phyloP scores from a whole-genome alignment of 345 rosid genomes.

The Populus davidiana region DNA sequence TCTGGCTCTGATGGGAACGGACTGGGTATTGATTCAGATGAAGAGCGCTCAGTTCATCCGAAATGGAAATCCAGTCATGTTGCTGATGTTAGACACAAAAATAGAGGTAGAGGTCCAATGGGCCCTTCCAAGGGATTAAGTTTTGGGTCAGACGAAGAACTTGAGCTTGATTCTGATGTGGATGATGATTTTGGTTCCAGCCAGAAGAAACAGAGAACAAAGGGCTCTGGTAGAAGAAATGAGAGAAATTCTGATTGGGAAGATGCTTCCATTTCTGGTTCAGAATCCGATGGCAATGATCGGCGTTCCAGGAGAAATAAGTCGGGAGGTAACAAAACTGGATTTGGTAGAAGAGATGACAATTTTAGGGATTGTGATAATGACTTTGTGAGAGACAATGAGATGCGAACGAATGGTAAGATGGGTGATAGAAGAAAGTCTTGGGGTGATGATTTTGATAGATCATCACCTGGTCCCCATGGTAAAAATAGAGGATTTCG shows the following conservation, averaged over 20 bases:
- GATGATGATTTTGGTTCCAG: slow-evolving; percentile 41
- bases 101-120: slow-evolving; percentile 31
- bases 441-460: slow-evolving; percentile 19
- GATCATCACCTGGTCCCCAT: slow-evolving; percentile 28
- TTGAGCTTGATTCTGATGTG: slow-evolving; percentile 51
- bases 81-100: slow-evolving; percentile 39
- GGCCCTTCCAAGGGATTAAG: slow-evolving; percentile 42
- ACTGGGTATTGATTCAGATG: slow-evolving; percentile 52
- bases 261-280: slow-evolving; percentile 43
- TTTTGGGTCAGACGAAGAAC: slow-evolving; percentile 72
- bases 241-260: slow-evolving; percentile 33
- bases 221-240: slow-evolving; percentile 27
- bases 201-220: slow-evolving; percentile 25
- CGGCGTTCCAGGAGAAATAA: slow-evolving; percentile 23
- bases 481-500: slow-evolving; percentile 26
- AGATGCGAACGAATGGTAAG: slow-evolving; percentile 27
- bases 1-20: slow-evolving; percentile 48
- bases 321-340: slow-evolving; percentile 27
- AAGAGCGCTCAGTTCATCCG: slow-evolving; percentile 50
- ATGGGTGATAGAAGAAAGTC: slow-evolving; percentile 32
- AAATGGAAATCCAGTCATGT: slow-evolving; percentile 78
- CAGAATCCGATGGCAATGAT: slow-evolving; percentile 39
- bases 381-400: slow-evolving; percentile 21
- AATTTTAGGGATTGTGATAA: slow-evolving; percentile 22
- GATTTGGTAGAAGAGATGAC: slow-evolving; percentile 29